phyloP scores from a whole-genome alignment of 169 alveolate species.

The Prorocentrum cordatum region DNA sequence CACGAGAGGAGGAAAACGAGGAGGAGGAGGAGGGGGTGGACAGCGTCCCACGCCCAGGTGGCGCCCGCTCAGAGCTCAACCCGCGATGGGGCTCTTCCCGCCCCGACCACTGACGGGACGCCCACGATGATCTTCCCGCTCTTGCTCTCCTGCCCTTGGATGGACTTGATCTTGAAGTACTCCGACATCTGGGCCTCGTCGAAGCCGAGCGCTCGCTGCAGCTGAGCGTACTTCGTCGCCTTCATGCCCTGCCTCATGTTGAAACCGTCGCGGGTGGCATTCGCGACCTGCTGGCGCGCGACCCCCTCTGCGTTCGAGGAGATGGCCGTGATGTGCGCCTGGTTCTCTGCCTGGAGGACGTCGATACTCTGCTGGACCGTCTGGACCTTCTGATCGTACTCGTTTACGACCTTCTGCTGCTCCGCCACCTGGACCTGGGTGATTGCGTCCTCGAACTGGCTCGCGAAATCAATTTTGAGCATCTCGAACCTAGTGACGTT shows the following conservation, averaged over 20 bases:
- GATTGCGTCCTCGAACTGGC: not conserved
- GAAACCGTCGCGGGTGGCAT: not conserved
- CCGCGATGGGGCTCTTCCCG: too few relatives aligned
- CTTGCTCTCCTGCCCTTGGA: too few relatives aligned
- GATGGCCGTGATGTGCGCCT: not conserved
- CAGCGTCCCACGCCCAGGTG: too few relatives aligned
- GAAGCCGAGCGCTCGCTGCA: too few relatives aligned
- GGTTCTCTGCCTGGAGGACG: not conserved
- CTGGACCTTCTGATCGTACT: not conserved
- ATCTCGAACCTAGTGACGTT: not conserved
- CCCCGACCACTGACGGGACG: too few relatives aligned
- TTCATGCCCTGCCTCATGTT: not conserved
- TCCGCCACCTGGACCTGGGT: constrained; percentile 6
- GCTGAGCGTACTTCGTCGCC: too few relatives aligned
- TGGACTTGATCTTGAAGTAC: too few relatives aligned
- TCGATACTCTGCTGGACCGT: not conserved
- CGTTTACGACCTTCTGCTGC: constrained; percentile 16
- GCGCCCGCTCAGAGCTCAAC: too few relatives aligned
- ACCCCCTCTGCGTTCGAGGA: not conserved
- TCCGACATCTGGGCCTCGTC: too few relatives aligned
- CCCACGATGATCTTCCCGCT: too few relatives aligned
- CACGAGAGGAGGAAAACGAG: too few relatives aligned
- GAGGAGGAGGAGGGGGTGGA: too few relatives aligned
- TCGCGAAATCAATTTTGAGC: not conserved
- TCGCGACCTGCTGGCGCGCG: not conserved